A percentile compares a stretch with the other conserved stretches of the same genome.
phyloP scores from a whole-genome alignment of 2,329 filamentous ascomycete genomes.

The Hypoxylon sp. region DNA sequence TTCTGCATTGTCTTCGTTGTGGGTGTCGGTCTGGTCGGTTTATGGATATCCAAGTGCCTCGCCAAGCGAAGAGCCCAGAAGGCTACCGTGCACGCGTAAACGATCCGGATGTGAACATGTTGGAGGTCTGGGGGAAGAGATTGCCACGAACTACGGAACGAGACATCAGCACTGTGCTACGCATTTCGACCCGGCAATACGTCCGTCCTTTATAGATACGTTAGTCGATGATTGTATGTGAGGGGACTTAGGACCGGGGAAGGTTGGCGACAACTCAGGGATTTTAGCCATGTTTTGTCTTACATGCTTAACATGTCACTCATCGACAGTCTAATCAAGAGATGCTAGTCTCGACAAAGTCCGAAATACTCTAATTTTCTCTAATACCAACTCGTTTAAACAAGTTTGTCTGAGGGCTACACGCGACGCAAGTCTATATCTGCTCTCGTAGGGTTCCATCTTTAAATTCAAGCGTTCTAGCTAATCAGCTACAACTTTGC shows the following conservation, averaged over 20 bases:
- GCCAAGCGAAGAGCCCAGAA: conserved; percentile 49
- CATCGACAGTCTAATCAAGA: conserved; percentile 39
- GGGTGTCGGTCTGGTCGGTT: conserved; percentile 47
- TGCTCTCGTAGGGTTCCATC: neutral
- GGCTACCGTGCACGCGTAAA: conserved; percentile 44
- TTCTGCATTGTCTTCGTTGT: conserved; percentile 54
- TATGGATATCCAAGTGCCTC: conserved; percentile 51
- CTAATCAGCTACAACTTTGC: neutral
- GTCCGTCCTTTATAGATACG: conserved; percentile 34
- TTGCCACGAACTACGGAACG: conserved; percentile 37
- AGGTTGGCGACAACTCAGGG: conserved; percentile 28
- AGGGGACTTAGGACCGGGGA: conserved; percentile 25
- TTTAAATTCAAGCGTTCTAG: neutral
- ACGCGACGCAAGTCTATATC: too few species aligned
- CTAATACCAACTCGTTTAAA: conserved; percentile 49
- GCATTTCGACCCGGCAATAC: conserved; percentile 42
- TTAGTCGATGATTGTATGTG: conserved; percentile 40
- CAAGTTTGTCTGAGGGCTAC: conserved; percentile 1
- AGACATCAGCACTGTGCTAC: conserved; percentile 42
- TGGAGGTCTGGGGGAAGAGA: conserved; percentile 24
- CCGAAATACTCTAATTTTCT: conserved; percentile 48
- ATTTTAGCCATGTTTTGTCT: conserved; percentile 36
- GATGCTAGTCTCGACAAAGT: conserved; percentile 45
- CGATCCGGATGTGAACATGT: conserved; percentile 24
- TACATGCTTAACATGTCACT: conserved; percentile 39